Conservation (phyloP, 331 rosid genomes). For the Cucumis variabilis region DNA sequence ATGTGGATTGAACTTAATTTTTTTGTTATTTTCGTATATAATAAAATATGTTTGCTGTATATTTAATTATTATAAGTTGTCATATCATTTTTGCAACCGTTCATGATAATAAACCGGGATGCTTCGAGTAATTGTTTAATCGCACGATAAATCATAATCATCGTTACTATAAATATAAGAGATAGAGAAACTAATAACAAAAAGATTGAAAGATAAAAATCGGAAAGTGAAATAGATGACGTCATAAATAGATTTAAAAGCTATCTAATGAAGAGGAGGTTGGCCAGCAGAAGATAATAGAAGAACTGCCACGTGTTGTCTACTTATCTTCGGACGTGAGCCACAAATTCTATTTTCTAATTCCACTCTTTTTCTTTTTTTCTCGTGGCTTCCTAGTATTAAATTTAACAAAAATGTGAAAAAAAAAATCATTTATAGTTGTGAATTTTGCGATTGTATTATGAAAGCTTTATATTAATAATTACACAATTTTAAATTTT, state of each 20-base stretch:
- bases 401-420: not conserved
- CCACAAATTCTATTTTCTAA: not conserved
- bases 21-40: too few relatives aligned
- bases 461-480: too few relatives aligned
- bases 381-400: not conserved
- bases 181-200: not conserved
- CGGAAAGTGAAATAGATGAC: not conserved
- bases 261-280: not conserved
- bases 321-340: not conserved
- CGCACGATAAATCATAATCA: not conserved
- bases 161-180: not conserved
- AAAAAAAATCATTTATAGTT: too few relatives aligned
- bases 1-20: too few relatives aligned
- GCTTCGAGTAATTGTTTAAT: not conserved
- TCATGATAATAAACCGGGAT: not conserved
- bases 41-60: too few relatives aligned
- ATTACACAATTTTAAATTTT: too few relatives aligned
- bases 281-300: slow-evolving; percentile 15
- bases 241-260: not conserved
- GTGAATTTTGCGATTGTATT: too few relatives aligned
- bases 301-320: slow-evolving; percentile 15
- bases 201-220: not conserved
- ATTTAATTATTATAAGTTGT: too few relatives aligned
- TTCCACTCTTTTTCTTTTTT: not conserved
- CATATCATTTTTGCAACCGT: too few relatives aligned